These are phyloP conservation scores for Leccinum olivaceoglutinosum DNA, from an alignment of 1,284 basidiomycete genomes.

Conservation along the genomic window DNA sequence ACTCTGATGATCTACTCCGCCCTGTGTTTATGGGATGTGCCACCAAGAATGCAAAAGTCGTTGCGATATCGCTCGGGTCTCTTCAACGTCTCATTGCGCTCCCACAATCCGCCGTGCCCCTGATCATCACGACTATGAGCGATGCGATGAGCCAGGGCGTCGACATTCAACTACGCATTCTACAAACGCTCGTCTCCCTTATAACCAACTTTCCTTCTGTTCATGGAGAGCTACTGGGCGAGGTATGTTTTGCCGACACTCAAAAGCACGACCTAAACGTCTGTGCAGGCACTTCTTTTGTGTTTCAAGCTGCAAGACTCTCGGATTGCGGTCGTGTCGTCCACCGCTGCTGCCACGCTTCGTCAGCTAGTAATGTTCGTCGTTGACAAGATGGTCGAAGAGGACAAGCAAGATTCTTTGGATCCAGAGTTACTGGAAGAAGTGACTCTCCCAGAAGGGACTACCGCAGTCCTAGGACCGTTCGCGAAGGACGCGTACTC, in stretches of 20 bases:
- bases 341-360: constrained; percentile 93
- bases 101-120: constrained; percentile 70
- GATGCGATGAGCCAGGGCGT: constrained; percentile 90
- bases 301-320: constrained; percentile 96
- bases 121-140: constrained; percentile 77
- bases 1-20: too few species aligned
- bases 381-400: constrained; percentile 88
- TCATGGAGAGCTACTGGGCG: constrained; percentile 74
- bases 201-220: constrained; percentile 83
- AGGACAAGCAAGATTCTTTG: constrained; percentile 54
- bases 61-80: constrained; percentile 87
- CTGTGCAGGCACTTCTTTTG: constrained; percentile 71
- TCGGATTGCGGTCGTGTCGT: constrained; percentile 92
- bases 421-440: constrained; percentile 33
- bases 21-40: too few species aligned
- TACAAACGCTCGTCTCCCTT: constrained; percentile 86
- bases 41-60: constrained; percentile 83
- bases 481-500: constrained; percentile 84
- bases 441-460: constrained; percentile 59
- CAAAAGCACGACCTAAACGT: background rate
- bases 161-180: constrained; percentile 88
- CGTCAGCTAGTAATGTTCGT: constrained; percentile 97
- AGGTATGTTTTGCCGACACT: constrained; percentile 44
- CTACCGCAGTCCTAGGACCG: constrained; percentile 60
- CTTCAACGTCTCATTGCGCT: constrained; percentile 88